These are phyloP conservation scores for Vicia faba DNA, from an alignment of 306 rosid genomes.

Conservation along the genomic window DNA sequence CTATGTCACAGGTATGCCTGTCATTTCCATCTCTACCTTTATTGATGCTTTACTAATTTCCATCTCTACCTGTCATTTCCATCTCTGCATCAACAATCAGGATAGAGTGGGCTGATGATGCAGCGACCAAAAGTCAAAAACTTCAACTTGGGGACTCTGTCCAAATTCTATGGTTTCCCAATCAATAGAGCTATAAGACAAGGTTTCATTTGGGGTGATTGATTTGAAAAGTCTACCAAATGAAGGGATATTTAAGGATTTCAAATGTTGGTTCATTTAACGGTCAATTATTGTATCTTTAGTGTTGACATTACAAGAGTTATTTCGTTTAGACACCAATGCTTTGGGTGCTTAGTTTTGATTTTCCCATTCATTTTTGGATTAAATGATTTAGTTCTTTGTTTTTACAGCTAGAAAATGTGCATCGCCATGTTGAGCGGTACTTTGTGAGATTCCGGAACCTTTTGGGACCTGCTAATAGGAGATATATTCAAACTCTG, in stretches of 20 bases:
- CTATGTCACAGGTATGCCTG: conserved; percentile 65
- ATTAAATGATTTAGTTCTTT: conserved; percentile 4
- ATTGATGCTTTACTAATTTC: conserved; percentile 23
- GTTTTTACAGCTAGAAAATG: conserved; percentile 74
- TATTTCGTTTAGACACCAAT: conserved; percentile 27
- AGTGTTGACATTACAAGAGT: conserved; percentile 4
- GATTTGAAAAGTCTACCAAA: conserved; percentile 20
- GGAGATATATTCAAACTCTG: conserved; percentile 92
- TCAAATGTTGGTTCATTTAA: conserved; percentile 24
- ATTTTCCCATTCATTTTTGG: conserved; percentile 32
- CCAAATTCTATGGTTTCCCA: not conserved
- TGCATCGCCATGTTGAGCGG: conserved; percentile 65
- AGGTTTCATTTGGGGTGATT: conserved; percentile 19
- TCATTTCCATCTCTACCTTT: conserved; percentile 27
- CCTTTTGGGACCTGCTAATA: conserved; percentile 86
- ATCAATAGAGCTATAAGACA: not conserved
- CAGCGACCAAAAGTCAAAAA: not conserved
- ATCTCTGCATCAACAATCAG: conserved; percentile 1
- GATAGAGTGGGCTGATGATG: not conserved
- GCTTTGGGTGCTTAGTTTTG: conserved; percentile 19
- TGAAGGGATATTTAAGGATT: not conserved
- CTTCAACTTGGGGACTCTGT: not conserved
- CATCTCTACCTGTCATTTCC: conserved; percentile 25
- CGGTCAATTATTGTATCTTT: conserved; percentile 7
- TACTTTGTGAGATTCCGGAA: conserved; percentile 74